phyloP scores from a whole-genome alignment of 2,329 filamentous ascomycete genomes.

The Aureobasidium subglaciale region DNA sequence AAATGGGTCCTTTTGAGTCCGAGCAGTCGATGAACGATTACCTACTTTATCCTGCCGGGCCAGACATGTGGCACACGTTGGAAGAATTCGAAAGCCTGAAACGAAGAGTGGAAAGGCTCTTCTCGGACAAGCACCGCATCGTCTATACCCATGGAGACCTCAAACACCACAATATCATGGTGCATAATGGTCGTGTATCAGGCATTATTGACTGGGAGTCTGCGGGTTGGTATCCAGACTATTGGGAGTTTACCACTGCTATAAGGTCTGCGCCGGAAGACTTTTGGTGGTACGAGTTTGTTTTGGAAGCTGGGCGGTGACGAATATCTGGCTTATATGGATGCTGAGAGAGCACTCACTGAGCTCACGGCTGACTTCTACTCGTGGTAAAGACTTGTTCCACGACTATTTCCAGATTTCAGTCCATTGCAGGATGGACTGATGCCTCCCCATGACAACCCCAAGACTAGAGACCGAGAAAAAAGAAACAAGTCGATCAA shows the following conservation, averaged over 20 bases:
- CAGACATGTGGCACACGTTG: not conserved
- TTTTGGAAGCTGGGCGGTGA: not conserved
- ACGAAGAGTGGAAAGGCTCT: not conserved
- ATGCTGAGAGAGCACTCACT: not conserved
- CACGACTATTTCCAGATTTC: too few relatives aligned
- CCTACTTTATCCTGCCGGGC: not conserved
- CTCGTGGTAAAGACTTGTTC: not conserved
- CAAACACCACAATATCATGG: slow-evolving; percentile 39
- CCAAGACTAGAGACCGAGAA: too few relatives aligned
- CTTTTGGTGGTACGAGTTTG: not conserved
- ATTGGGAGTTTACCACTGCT: slow-evolving; percentile 39
- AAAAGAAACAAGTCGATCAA: too few relatives aligned
- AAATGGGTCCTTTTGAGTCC: not conserved
- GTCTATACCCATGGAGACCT: slow-evolving; percentile 49
- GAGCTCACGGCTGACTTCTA: not conserved
- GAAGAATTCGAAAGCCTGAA: not conserved
- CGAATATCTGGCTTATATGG: not conserved
- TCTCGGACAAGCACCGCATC: not conserved
- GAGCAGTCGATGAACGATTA: not conserved
- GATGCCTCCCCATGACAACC: too few relatives aligned
- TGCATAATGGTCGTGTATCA: slow-evolving; percentile 35
- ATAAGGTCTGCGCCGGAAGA: not conserved
- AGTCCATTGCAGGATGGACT: too few relatives aligned
- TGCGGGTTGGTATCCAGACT: slow-evolving; percentile 43
- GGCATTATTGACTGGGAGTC: slow-evolving; percentile 44